Evolutionary conservation across 2,329 filamentous ascomycete genomes (phyloP).

Genomic region (Colletotrichum cuscutae): DNA sequence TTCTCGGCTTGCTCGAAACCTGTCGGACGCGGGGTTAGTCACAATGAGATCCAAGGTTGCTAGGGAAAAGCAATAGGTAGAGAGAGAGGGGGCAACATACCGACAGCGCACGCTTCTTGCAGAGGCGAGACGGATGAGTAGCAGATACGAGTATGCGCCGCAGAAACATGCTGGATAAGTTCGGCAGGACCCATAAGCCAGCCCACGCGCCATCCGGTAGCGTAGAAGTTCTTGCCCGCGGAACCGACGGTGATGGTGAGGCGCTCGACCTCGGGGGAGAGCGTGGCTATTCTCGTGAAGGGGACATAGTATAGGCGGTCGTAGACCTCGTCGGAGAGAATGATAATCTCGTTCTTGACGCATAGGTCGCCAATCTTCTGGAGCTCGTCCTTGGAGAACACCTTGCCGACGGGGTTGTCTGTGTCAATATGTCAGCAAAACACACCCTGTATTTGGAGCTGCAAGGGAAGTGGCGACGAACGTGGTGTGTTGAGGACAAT

Average conservation of each 20-base stretch:
- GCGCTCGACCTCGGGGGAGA: constrained; percentile 88
- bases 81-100: constrained; percentile 40
- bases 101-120: constrained; percentile 93
- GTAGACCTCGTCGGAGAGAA: constrained; percentile 93
- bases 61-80: no score
- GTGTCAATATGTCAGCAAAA: constrained; percentile 34
- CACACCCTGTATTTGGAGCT: neutral
- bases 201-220: constrained; percentile 94
- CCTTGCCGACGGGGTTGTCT: constrained; percentile 97
- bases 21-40: constrained; percentile 32
- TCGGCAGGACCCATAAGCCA: constrained; percentile 93
- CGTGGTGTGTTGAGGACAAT: constrained; percentile 86
- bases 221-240: constrained; percentile 98
- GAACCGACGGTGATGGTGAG: constrained; percentile 94
- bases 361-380: constrained; percentile 87
- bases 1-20: constrained; percentile 89
- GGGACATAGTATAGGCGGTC: constrained; percentile 95
- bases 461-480: constrained; percentile 40
- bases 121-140: constrained; percentile 93
- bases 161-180: constrained; percentile 89
- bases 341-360: constrained; percentile 93
- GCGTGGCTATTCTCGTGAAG: constrained; percentile 90
- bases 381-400: constrained; percentile 87
- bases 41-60: neutral
- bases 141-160: constrained; percentile 95